These are phyloP conservation scores for Pisolithus tinctorius DNA, from an alignment of 768 basidiomycete genomes.

Conservation along the genomic window DNA sequence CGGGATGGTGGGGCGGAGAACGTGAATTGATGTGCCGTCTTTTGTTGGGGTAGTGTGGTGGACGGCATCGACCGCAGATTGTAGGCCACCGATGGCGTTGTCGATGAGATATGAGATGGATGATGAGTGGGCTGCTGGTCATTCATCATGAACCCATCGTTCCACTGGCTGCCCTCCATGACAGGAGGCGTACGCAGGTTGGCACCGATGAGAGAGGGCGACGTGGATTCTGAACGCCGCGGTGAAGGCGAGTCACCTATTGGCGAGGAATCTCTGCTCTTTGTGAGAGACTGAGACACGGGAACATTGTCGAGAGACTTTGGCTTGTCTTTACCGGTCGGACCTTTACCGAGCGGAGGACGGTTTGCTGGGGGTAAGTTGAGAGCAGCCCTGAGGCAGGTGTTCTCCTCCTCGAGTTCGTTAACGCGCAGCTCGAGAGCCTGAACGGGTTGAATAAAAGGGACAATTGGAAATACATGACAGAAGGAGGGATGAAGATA, in stretches of 20 bases:
- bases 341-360: conserved; percentile 71
- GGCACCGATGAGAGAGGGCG: conserved; percentile 27
- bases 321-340: conserved; percentile 82
- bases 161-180: conserved; percentile 48
- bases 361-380: conserved; percentile 70
- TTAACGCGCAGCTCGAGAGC: conserved; percentile 74
- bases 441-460: conserved; percentile 37
- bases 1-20: conserved; percentile 37
- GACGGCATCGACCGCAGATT: conserved; percentile 38
- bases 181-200: conserved; percentile 35
- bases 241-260: conserved; percentile 43
- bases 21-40: conserved; percentile 41
- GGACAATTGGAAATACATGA: conserved; percentile 35
- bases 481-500: conserved; percentile 15
- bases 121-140: conserved; percentile 31
- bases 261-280: conserved; percentile 65
- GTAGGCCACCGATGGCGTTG: conserved; percentile 37
- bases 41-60: conserved; percentile 36
- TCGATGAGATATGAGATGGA: conserved; percentile 29
- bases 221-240: conserved; percentile 30
- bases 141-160: conserved; percentile 47
- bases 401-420: conserved; percentile 82
- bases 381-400: conserved; percentile 61
- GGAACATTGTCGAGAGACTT: conserved; percentile 37
- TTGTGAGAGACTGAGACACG: conserved; percentile 29